These are phyloP conservation scores for Cladosporium colombiae DNA, from an alignment of 2,329 filamentous ascomycete genomes.

Conservation along the genomic window DNA sequence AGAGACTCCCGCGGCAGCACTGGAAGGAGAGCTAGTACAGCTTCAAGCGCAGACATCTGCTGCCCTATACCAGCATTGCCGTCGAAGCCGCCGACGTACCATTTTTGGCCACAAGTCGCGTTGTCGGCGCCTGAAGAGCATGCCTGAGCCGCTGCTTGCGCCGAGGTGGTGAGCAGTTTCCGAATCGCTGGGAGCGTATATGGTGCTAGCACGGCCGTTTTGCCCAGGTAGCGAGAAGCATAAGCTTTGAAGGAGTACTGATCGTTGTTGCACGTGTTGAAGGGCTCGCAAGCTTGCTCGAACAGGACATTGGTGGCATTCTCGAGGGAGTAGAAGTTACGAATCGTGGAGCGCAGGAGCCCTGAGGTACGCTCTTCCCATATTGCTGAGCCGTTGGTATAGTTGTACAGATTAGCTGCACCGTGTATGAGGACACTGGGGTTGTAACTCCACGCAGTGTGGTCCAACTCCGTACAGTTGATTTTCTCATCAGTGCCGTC, in stretches of 20 bases:
- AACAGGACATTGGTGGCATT: slow-evolving; percentile 58
- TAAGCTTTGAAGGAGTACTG: slow-evolving; percentile 78
- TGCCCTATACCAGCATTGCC: slow-evolving; percentile 46
- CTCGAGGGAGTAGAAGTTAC: slow-evolving; percentile 56
- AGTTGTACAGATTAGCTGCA: slow-evolving; percentile 59
- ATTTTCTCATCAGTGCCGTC: slow-evolving; percentile 55
- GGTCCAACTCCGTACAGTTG: slow-evolving; percentile 54
- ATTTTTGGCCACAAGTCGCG: slow-evolving; percentile 48
- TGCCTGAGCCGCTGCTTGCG: slow-evolving; percentile 44
- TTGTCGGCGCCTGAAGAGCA: slow-evolving; percentile 46
- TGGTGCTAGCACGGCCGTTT: slow-evolving; percentile 47
- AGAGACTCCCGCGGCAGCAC: neutral
- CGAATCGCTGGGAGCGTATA: slow-evolving; percentile 42
- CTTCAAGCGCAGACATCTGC: slow-evolving; percentile 48
- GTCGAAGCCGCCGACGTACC: slow-evolving; percentile 47
- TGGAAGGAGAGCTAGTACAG: slow-evolving; percentile 45
- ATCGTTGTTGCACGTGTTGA: slow-evolving; percentile 65
- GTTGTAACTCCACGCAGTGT: slow-evolving; percentile 61
- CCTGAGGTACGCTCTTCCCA: slow-evolving; percentile 63
- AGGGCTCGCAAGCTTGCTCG: slow-evolving; percentile 67
- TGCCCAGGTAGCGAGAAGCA: slow-evolving; percentile 63
- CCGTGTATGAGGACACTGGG: slow-evolving; percentile 57
- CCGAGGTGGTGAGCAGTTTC: slow-evolving; percentile 43
- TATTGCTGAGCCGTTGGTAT: slow-evolving; percentile 42
- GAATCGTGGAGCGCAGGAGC: slow-evolving; percentile 54